Evolutionary conservation across 2,329 filamentous ascomycete species (phyloP).

Genomic region (Tolypocladium ovalisporum): DNA sequence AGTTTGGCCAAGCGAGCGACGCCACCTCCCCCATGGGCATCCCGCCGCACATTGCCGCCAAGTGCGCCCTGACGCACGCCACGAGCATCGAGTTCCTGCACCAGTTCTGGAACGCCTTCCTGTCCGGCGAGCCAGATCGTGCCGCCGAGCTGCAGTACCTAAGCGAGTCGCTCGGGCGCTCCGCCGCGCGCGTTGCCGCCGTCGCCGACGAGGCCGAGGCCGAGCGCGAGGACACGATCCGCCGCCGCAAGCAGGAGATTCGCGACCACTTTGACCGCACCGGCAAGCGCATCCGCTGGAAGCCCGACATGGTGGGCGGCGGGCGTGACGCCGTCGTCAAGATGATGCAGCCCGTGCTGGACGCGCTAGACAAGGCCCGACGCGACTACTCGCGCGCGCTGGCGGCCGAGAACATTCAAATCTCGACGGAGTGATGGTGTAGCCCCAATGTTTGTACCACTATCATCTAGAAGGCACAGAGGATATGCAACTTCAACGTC

Average conservation of each 20-base stretch:
- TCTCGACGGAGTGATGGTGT: slow-evolving; percentile 31
- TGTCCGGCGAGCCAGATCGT: slow-evolving; percentile 75
- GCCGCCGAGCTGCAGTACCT: slow-evolving; percentile 73
- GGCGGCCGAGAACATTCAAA: slow-evolving; percentile 47
- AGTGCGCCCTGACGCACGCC: slow-evolving; percentile 64
- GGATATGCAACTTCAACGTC: not conserved
- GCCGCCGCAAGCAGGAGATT: slow-evolving; percentile 57
- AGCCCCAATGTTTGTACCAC: too few species aligned
- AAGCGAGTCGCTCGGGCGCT: slow-evolving; percentile 69
- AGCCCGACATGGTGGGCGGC: slow-evolving; percentile 57
- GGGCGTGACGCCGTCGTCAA: slow-evolving; percentile 66
- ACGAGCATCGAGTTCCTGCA: slow-evolving; percentile 94
- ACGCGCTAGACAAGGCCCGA: slow-evolving; percentile 59
- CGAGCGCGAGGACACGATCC: slow-evolving; percentile 57
- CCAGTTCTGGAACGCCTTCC: slow-evolving; percentile 90
- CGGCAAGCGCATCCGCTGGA: slow-evolving; percentile 61
- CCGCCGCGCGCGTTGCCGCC: slow-evolving; percentile 65
- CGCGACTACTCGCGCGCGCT: slow-evolving; percentile 62
- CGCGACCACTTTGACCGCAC: slow-evolving; percentile 61
- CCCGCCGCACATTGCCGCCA: slow-evolving; percentile 44
- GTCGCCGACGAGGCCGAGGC: slow-evolving; percentile 72
- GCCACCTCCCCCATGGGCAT: slow-evolving; percentile 41
- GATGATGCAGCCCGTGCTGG: slow-evolving; percentile 64
- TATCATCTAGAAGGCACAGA: not conserved
- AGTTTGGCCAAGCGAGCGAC: slow-evolving; percentile 38